Evolutionary conservation across 164 flowering plant species (phyloP).

Genomic region (Berberis vulgaris): DNA sequence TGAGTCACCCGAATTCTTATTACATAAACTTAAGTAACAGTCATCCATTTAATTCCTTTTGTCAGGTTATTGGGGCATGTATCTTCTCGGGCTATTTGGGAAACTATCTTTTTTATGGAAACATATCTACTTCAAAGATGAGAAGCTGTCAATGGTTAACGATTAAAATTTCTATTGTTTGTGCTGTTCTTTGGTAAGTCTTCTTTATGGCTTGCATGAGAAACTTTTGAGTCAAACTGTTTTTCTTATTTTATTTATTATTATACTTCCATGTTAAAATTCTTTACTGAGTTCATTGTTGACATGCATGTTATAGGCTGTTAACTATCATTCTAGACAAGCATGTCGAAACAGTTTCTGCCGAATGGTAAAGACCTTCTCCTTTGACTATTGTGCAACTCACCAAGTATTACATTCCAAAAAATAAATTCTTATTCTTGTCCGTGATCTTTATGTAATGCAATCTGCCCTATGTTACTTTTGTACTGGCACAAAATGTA

Average conservation of each 20-base stretch:
- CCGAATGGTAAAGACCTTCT: slow-evolving; percentile 47
- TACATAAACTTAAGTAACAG: no score
- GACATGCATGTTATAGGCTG: slow-evolving; percentile 35
- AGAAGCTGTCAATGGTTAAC: slow-evolving; percentile 34
- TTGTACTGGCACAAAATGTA: slow-evolving; percentile 57
- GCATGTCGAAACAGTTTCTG: slow-evolving; percentile 69
- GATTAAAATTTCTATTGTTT: slow-evolving; percentile 43
- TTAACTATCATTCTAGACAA: slow-evolving; percentile 55
- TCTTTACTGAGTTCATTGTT: neutral
- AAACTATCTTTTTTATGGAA: slow-evolving; percentile 56
- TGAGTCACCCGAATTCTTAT: no score
- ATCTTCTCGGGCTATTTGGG: slow-evolving; percentile 74
- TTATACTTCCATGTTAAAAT: neutral
- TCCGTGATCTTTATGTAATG: slow-evolving; percentile 45
- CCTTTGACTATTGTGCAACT: neutral
- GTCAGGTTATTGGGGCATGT: slow-evolving; percentile 90
- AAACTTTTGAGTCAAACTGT: neutral
- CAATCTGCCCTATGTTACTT: slow-evolving; percentile 67
- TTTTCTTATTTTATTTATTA: neutral
- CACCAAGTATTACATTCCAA: neutral
- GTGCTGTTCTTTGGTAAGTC: slow-evolving; percentile 56
- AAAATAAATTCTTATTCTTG: neutral
- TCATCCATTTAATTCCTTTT: no score
- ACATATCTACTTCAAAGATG: slow-evolving; percentile 12
- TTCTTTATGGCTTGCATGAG: neutral